Base-by-base conservation (phyloP, 371 early-diverging fungal genomes). In the Syncephalastrum sp. region DNA sequence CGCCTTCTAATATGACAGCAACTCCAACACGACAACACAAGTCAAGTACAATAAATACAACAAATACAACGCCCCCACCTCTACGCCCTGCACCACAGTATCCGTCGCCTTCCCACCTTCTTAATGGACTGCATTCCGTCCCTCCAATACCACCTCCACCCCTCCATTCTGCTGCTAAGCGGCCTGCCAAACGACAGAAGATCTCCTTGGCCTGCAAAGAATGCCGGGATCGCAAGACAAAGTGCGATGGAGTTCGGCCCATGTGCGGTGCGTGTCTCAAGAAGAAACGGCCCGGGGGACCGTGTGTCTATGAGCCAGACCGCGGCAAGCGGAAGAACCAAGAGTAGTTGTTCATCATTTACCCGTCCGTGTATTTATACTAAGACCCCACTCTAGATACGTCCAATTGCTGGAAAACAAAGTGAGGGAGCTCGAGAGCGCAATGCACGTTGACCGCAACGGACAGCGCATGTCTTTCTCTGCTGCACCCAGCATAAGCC, bases 241-340 rank as follows among this genome's bases (percentile, higher is more conserved):
- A 61, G 33, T 65, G 66, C 15, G 66, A 65, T 54, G 66, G 66
- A 21, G 55, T 42, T 16, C 61, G 61, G 5, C 66, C 66, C 16
- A 47, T 62, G 7, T 65, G 66, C 43, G 66, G 66, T 47, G 50
- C 66, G 17, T 65, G 66, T 38, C n/a, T 44, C 47, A 65, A 65
- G 51, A 65, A 61, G 48, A 61, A 61, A 43, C 57, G 52, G 33
- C 53, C 57, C 10, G 62, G 57, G 47, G 54, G 51, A 3, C 33
- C 53, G 7, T 65, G 66, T 29, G 58, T 57, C 15, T 65, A 61
- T 50, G 61, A 61, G 29, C 66, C 62, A 38, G 62, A 65, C 19
- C 50, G 62, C 38, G 66, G 62, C 47, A 61, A 50, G 51, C 42
- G 66, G 57, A 61, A 61, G 42, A 65, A 60, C 50, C 66, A 33